Percentiles rank a stretch among this genome's conserved stretches.
Evolutionary conservation across 2,329 filamentous ascomycete genomes (phyloP).

Genomic region (Penicillium sp.): DNA sequence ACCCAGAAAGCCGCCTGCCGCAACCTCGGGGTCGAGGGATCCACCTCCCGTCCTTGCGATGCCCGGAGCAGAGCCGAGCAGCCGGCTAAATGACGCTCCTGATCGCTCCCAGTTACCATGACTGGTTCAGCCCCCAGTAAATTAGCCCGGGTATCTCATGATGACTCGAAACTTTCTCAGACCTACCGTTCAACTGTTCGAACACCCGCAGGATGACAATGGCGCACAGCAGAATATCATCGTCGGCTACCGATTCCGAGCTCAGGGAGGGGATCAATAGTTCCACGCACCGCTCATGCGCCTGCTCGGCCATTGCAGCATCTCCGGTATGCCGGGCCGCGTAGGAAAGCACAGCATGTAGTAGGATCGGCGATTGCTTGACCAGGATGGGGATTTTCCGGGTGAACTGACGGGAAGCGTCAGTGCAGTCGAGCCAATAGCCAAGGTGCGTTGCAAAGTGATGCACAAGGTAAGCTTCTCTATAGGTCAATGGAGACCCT

Average conservation of each 20-base stretch:
- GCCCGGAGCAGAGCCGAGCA: conserved; percentile 11
- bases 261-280: conserved; percentile 9
- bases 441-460: conserved; percentile 11
- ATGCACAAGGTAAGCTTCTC: conserved; percentile 11
- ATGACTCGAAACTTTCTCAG: not conserved
- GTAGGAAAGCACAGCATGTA: conserved; percentile 10
- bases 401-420: conserved; percentile 11
- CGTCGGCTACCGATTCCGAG: conserved; percentile 10
- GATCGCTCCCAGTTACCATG: conserved; percentile 10
- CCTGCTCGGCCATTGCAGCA: conserved; percentile 11
- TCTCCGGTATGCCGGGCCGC: conserved; percentile 9
- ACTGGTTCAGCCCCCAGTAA: conserved; percentile 3
- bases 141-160: conserved; percentile 1
- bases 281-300: conserved; percentile 7
- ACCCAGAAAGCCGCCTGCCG: conserved; percentile 13
- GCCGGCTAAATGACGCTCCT: conserved; percentile 12
- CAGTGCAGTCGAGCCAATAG: conserved; percentile 11
- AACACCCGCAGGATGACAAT: conserved; percentile 24
- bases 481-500: conserved; percentile 6
- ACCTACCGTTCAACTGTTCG: conserved; percentile 23
- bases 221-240: conserved; percentile 21
- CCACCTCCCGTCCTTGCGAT: conserved; percentile 9
- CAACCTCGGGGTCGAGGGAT: conserved; percentile 8
- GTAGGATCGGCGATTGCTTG: conserved; percentile 9
- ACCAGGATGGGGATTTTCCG: conserved; percentile 10